phyloP scores from a whole-genome alignment of 192 early-diverging fungal species.

The Backusella tuberculispora region DNA sequence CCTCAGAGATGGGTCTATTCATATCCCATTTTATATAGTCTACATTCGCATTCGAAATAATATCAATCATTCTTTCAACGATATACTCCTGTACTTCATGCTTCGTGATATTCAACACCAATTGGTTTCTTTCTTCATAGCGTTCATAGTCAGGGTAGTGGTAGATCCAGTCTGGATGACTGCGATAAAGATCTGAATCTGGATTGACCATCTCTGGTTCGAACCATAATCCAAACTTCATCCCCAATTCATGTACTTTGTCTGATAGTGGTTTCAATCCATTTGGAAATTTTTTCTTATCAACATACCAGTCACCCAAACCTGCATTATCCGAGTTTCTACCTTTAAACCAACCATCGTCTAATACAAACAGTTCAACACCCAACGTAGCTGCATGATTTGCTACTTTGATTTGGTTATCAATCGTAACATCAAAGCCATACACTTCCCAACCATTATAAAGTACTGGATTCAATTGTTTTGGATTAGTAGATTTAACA shows the following conservation, averaged over 20 bases:
- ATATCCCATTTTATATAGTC: slow-evolving; percentile 42
- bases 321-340: slow-evolving; percentile 23
- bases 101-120: slow-evolving; percentile 25
- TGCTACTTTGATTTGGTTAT: slow-evolving; percentile 16
- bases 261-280: slow-evolving; percentile 30
- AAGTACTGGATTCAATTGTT: slow-evolving; percentile 17
- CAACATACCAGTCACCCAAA: slow-evolving; percentile 33
- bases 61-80: not conserved
- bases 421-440: slow-evolving; percentile 4
- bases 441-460: slow-evolving; percentile 35
- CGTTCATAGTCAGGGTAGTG: slow-evolving; percentile 21
- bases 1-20: slow-evolving; percentile 32
- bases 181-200: slow-evolving; percentile 31
- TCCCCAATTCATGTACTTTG: slow-evolving; percentile 24
- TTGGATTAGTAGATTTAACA: not conserved
- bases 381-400: slow-evolving; percentile 18
- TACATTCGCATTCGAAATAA: slow-evolving; percentile 4
- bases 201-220: slow-evolving; percentile 36
- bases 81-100: slow-evolving; percentile 29
- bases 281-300: slow-evolving; percentile 26
- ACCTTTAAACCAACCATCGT: slow-evolving; percentile 36
- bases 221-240: slow-evolving; percentile 37
- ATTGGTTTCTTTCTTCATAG: slow-evolving; percentile 18
- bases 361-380: slow-evolving; percentile 31
- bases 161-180: slow-evolving; percentile 35